Evolutionary conservation across 345 rosid genomes (phyloP), one percentile per base, ranked within the genome.

Genomic region (Melaleuca alternifolia): DNA sequence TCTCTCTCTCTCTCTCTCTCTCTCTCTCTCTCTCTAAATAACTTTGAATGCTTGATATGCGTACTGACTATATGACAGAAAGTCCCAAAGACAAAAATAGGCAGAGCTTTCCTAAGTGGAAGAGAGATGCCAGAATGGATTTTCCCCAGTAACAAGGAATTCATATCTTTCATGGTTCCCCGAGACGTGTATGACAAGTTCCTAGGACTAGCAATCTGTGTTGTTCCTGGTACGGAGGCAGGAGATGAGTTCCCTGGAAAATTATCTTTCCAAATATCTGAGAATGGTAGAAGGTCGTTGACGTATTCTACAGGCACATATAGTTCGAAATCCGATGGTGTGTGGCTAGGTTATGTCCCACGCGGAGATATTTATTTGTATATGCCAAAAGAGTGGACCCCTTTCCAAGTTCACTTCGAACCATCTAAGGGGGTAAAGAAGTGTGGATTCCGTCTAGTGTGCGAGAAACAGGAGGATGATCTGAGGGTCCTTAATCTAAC

Each of bases 381-480:
- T n/a, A n/a, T n/a, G n/a, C n/a, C n/a, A n/a, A n/a, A n/a, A n/a
- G n/a, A 8, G 20, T 54, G 26, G 57, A 54, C 2, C 57, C 57
- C 7, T 54, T 1, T 54, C 26, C 57, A 21, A 54, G 57, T 54
- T 54, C 1, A 26, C 26, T 1, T 21, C 26, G 3, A 1, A 8
- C 1, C 11, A 21, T 1, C 0, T 2, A 1, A 8, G 4, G 57
- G 26, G 11, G 1, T 56, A 56, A 56, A 24, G 61, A 56, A 4
- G 28, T 11, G 2, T 24, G 61, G 61, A 24, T 10, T 10, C 59
- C 59, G 11, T 54, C 59, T 54, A 54, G 23, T 54, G 23, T 54
- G 59, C 0, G 11, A 54, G 59, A 26, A 54, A 54, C 1, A 8
- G 59, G 59, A 54, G 59, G 59, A 54, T 54, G 59, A 54, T 9